Evolutionary conservation across 768 basidiomycete species (phyloP).

Genomic region (Dacryopinax spathularia): DNA sequence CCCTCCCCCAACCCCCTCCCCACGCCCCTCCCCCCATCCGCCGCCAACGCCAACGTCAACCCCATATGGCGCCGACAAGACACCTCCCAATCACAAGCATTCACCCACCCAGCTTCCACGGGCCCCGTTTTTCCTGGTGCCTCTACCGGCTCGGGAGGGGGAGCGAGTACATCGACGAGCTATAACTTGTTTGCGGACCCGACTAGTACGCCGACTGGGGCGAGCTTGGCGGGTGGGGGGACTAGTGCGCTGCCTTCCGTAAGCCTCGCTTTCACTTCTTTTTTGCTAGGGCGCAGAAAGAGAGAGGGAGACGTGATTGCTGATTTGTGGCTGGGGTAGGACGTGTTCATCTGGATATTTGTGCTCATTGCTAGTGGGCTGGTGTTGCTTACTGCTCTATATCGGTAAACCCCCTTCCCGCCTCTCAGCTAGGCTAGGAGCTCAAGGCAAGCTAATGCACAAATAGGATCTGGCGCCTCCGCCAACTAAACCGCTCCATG

Average conservation of each 20-base stretch:
- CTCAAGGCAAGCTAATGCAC: background rate
- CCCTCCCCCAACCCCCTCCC: background rate
- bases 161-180: background rate
- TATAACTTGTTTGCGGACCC: background rate
- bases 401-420: background rate
- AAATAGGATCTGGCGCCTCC: background rate
- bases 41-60: background rate
- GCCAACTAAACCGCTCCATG: background rate
- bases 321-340: too few relatives aligned
- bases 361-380: background rate
- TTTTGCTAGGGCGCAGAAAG: background rate
- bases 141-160: background rate
- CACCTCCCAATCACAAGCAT: background rate
- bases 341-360: slow-evolving; percentile 1
- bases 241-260: background rate
- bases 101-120: background rate
- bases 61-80: background rate
- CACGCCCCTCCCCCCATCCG: background rate
- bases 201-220: background rate
- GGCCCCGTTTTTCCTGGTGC: background rate
- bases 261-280: background rate
- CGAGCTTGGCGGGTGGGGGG: background rate
- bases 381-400: background rate
- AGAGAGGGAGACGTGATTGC: too few relatives aligned
- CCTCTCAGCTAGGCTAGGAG: background rate